Base-by-base conservation (phyloP, 805 yeast genomes). In the Candida railenensis region DNA sequence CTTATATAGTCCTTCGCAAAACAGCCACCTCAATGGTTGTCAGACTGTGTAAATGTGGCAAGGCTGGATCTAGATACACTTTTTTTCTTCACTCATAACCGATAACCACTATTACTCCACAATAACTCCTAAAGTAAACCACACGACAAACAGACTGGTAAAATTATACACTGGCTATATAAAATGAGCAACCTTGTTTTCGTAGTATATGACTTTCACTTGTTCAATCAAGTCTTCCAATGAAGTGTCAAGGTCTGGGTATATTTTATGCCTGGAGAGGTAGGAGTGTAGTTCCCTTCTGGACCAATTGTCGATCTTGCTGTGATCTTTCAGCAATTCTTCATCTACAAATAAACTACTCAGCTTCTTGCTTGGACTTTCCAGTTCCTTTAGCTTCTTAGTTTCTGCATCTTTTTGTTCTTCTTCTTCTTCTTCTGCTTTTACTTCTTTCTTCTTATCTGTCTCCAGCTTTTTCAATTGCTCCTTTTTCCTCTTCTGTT, bases 251-350 rank as follows among this genome's bases (percentile, higher is more conserved):
- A 42, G 28, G 16, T 42, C 32, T 12, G 40, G 33, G 40, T 20
- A 42, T n/a, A 34, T 22, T 19, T 36, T 42, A 20, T 42, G 39
- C 20, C 20, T 36, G 3, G 22, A 12, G 9, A 42, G 32, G 16
- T 18, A 42, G 32, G 32, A 14, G 20, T 42, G 32, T 22, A 42
- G 22, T 20, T 42, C 20, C 34, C 22, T 42, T 34, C 45, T 33
- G 15, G 39, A 11, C 45, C 45, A 42, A 15, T 42, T 34, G 22
- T 42, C 40, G 4, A 42, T 22, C 19, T 36, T 22, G 22, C 22
- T 34, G 21, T 34, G 39, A 34, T 42, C 45, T n/a, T 34, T 36
- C 8, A 18, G 20, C 9, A 36, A 15, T 15, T 42, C 33, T 20
- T 34, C 16, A 8, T 21, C 33, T 8, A 39, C 39, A 38, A 4